Evolutionary conservation across 371 early-diverging fungal species (phyloP), one percentile per base, ranked within the genome.

Genomic region (Apophysomyces trapeziformis): DNA sequence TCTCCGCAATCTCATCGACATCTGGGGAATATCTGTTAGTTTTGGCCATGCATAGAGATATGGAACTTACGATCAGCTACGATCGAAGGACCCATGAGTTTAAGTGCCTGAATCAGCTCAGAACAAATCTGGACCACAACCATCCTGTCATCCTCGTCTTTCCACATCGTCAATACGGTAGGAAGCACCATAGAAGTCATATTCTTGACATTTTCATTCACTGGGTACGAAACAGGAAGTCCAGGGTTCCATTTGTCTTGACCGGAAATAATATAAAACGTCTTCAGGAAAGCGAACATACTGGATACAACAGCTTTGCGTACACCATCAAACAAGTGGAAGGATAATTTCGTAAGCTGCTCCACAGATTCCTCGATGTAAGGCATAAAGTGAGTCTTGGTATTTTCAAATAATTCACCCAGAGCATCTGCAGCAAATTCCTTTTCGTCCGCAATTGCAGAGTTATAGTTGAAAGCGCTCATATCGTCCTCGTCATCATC

Each of bases 371-470:
- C 72, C 58, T 91, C 90, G n/a, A 95, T 89, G 66, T 93, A 95
- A 4, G 96, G 95, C 78, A 96, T 73, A 71, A 95, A 96, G 47
- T 89, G 85, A 0, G 82, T 58, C 5, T 85, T 72, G 1, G 96
- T 92, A 65, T 89, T 87, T 60, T 87, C 87, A 78, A 96, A 95
- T 35, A 96, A 70, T 71, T 95, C 94, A 54, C 92, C 95, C 47
- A 93, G 82, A 2, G 93, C 92, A 68, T 93, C 94, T 32, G 91
- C 90, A 14, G 96, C 95, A 57, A 92, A 89, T 69, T 95, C 95
- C 80, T 96, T 96, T 73, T 96, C 96, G 38, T 95, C 93, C 0
- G 95, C 92, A 68, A 96, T 81, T 21, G 93, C 95, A 50, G 93
- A 90, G 68, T 86, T 91, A 63, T 91, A 81, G n/a, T 84, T 83